These are phyloP conservation scores for Hydrangea macrophylla DNA, from an alignment of 148 eudicot species.

Conservation along the genomic window DNA sequence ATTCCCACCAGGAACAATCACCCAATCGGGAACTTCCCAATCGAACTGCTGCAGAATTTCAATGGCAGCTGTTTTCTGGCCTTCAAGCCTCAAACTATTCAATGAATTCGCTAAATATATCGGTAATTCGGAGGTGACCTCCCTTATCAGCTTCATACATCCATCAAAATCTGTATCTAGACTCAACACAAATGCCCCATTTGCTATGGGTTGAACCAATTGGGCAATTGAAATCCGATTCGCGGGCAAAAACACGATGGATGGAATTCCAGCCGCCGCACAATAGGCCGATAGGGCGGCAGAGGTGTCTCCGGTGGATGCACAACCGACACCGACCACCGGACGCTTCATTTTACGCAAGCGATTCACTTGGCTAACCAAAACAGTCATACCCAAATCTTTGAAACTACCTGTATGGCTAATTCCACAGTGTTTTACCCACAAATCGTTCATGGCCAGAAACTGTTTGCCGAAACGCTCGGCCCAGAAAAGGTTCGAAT, in stretches of 20 bases:
- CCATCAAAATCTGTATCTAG: slow-evolving; percentile 70
- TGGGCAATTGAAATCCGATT: slow-evolving; percentile 76
- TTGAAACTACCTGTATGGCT: slow-evolving; percentile 89
- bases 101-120: slow-evolving; percentile 80
- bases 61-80: slow-evolving; percentile 73
- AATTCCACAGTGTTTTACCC: slow-evolving; percentile 96
- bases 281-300: slow-evolving; percentile 93
- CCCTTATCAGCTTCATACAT: slow-evolving; percentile 82
- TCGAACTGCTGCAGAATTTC: slow-evolving; percentile 92
- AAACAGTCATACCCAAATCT: slow-evolving; percentile 89
- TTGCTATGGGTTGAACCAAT: slow-evolving; percentile 85
- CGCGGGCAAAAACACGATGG: slow-evolving; percentile 77
- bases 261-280: slow-evolving; percentile 88
- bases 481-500: slow-evolving; percentile 87
- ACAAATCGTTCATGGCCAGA: slow-evolving; percentile 79
- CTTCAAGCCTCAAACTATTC: slow-evolving; percentile 76
- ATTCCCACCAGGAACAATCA: slow-evolving; percentile 93
- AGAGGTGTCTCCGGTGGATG: slow-evolving; percentile 86
- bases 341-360: slow-evolving; percentile 78
- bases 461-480: slow-evolving; percentile 80
- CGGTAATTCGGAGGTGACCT: slow-evolving; percentile 75
- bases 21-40: slow-evolving; percentile 98
- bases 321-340: slow-evolving; percentile 82
- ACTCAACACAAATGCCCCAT: slow-evolving; percentile 72
- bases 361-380: slow-evolving; percentile 83